phyloP scores from a whole-genome alignment of 345 rosid genomes.

The Psidium friedrichsthalianum region DNA sequence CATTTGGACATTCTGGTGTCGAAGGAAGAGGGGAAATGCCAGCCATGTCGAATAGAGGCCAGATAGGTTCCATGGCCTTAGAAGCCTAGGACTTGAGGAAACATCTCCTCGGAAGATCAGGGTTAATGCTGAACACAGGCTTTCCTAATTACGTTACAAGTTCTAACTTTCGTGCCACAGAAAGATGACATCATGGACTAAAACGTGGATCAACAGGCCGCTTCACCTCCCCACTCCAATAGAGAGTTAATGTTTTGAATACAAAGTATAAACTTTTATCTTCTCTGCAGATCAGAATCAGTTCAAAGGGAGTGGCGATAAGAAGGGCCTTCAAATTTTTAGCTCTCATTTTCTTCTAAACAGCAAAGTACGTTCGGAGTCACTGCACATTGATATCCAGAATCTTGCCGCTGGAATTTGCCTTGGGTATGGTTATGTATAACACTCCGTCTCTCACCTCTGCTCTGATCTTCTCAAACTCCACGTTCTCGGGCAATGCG shows the following conservation, averaged over 20 bases:
- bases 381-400: conserved; percentile 22
- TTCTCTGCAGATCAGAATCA: neutral
- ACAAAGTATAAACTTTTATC: neutral
- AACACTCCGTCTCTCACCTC: conserved; percentile 58
- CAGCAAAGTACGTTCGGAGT: neutral
- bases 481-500: conserved; percentile 49
- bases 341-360: neutral
- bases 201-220: neutral
- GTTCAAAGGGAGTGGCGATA: neutral
- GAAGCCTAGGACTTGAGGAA: neutral
- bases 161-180: neutral
- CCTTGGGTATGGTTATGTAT: conserved; percentile 43
- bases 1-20: too few relatives aligned
- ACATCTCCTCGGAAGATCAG: neutral
- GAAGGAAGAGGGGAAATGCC: neutral
- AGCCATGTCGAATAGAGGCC: neutral
- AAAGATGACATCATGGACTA: neutral
- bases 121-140: neutral
- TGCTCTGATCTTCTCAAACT: conserved; percentile 51
- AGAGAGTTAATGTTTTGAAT: neutral
- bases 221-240: neutral
- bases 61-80: neutral
- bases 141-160: neutral
- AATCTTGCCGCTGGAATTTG: conserved; percentile 7
- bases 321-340: neutral